Evolutionary conservation across 495 filamentous ascomycete genomes (phyloP).

Genomic region (Cercophora newfieldiana): DNA sequence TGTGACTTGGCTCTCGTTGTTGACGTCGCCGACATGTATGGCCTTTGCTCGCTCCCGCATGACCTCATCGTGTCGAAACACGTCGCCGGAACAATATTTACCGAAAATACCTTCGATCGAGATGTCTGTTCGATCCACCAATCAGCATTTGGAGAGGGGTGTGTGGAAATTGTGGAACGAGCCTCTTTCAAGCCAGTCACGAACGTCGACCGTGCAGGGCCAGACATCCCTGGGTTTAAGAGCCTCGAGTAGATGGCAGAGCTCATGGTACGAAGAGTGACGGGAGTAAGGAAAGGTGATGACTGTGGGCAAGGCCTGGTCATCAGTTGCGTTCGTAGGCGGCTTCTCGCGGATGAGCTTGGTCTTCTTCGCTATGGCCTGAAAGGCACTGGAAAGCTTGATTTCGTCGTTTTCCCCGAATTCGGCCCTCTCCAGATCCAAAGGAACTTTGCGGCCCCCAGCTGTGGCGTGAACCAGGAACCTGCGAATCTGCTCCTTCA

Average conservation of each 20-base stretch:
- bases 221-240: conserved; percentile 77
- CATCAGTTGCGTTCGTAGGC: neutral
- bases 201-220: conserved; percentile 75
- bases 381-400: conserved; percentile 26
- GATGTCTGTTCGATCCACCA: conserved; percentile 41
- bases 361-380: conserved; percentile 34
- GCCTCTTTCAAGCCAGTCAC: conserved; percentile 57
- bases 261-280: conserved; percentile 82
- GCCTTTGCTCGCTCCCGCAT: conserved; percentile 46
- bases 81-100: conserved; percentile 57
- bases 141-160: neutral
- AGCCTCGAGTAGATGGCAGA: conserved; percentile 65
- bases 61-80: conserved; percentile 66
- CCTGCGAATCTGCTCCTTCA: conserved; percentile 27
- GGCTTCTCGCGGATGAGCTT: conserved; percentile 18
- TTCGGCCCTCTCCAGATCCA: conserved; percentile 33
- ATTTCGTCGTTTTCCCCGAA: conserved; percentile 29
- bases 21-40: neutral
- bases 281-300: conserved; percentile 82
- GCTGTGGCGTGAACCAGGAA: conserved; percentile 30
- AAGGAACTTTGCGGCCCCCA: conserved; percentile 33
- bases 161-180: neutral
- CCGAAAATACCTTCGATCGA: conserved; percentile 72
- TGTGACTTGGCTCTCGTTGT: conserved; percentile 27
- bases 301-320: conserved; percentile 36